These are phyloP conservation scores for Calonectria fujianensis DNA, from an alignment of 2,329 filamentous ascomycete genomes.

Conservation along the genomic window DNA sequence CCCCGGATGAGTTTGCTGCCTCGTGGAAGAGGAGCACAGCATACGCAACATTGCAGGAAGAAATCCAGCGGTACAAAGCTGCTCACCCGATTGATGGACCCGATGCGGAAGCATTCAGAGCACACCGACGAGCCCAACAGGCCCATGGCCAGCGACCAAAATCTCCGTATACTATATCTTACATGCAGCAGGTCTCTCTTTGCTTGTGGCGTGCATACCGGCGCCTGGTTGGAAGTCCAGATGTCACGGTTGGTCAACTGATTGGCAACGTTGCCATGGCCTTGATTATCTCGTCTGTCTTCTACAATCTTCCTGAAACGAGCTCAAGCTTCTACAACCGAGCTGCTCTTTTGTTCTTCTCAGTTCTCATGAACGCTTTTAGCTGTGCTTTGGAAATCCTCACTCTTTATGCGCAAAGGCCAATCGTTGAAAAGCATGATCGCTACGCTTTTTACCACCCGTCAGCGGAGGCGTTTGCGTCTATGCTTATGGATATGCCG, in stretches of 20 bases:
- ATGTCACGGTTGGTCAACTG: constrained; percentile 80
- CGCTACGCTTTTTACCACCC: constrained; percentile 94
- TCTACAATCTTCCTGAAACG: constrained; percentile 82
- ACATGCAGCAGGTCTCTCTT: constrained; percentile 82
- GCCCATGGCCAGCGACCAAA: constrained; percentile 75
- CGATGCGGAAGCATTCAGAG: constrained; percentile 75
- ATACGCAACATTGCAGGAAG: constrained; percentile 69
- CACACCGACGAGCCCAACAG: constrained; percentile 71
- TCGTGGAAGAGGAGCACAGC: constrained; percentile 74
- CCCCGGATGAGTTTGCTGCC: constrained; percentile 76
- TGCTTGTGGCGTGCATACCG: constrained; percentile 88
- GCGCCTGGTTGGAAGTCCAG: constrained; percentile 85
- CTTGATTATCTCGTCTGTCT: constrained; percentile 86
- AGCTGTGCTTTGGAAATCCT: constrained; percentile 87
- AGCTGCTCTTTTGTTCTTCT: constrained; percentile 89
- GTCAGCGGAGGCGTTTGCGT: constrained; percentile 89
- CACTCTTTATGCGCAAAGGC: constrained; percentile 89
- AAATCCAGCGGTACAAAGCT: constrained; percentile 74
- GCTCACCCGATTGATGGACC: constrained; percentile 72
- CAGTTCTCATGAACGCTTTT: constrained; percentile 90
- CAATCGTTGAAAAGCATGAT: constrained; percentile 92
- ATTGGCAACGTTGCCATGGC: constrained; percentile 85
- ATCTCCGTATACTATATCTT: constrained; percentile 90
- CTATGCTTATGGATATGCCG: constrained; percentile 91
- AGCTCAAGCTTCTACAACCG: constrained; percentile 85